These are phyloP conservation scores for Rhododendron simsii DNA, from an alignment of 148 eudicot genomes.

Conservation along the genomic window DNA sequence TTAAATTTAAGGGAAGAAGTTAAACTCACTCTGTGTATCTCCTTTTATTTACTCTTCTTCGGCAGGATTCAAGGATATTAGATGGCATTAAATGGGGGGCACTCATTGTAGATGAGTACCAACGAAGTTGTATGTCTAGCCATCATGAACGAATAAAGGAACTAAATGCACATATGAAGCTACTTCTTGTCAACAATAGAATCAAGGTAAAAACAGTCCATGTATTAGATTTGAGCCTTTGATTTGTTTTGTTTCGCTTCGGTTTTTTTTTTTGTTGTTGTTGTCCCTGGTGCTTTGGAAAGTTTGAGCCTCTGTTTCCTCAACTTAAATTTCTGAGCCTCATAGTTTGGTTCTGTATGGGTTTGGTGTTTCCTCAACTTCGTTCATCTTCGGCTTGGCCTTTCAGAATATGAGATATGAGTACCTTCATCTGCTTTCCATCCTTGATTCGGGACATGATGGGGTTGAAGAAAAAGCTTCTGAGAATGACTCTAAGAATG, in stretches of 20 bases:
- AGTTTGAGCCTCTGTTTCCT: neutral
- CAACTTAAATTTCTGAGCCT: neutral
- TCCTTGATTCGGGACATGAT: conserved; percentile 36
- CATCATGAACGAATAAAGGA: conserved; percentile 24
- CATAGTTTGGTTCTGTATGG: neutral
- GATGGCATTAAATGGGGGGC: conserved; percentile 53
- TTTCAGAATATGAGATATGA: conserved; percentile 40
- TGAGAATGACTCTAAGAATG: conserved; percentile 16
- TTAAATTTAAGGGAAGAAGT: neutral
- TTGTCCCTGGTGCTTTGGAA: neutral
- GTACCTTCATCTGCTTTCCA: conserved; percentile 37
- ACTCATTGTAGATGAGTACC: conserved; percentile 47
- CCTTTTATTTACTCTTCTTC: neutral
- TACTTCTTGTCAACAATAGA: conserved; percentile 37
- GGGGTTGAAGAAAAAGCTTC: conserved; percentile 13
- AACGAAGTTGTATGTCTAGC: conserved; percentile 19
- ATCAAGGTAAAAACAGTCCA: conserved; percentile 29
- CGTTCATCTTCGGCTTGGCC: conserved; percentile 10
- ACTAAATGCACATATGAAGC: conserved; percentile 36
- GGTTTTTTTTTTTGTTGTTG: neutral
- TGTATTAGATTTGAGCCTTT: neutral
- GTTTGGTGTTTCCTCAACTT: neutral
- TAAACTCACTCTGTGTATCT: neutral
- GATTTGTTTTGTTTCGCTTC: neutral
- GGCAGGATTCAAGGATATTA: conserved; percentile 50